Evolutionary conservation across 2,329 filamentous ascomycete species (phyloP).

Genomic region (Aspergillus melleus): DNA sequence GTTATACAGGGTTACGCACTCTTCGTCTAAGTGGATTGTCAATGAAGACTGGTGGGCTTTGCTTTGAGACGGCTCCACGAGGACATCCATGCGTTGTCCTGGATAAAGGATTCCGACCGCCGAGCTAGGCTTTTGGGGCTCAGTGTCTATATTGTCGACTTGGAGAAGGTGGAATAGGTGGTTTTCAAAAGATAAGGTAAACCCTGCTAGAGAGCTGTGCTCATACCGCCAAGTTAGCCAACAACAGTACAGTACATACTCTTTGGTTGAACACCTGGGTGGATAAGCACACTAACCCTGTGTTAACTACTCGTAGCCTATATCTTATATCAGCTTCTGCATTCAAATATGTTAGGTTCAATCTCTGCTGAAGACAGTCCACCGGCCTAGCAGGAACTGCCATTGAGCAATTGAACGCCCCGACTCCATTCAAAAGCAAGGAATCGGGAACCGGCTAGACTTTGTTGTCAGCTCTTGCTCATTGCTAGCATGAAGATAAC

Average conservation of each 20-base stretch:
- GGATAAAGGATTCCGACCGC: constrained; percentile 45
- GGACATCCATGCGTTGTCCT: constrained; percentile 48
- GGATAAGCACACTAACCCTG: constrained; percentile 32
- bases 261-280: too few relatives aligned
- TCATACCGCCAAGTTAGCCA: background rate
- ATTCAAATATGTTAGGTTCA: constrained; percentile 26
- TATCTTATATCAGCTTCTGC: constrained; percentile 26
- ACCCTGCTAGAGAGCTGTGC: constrained; percentile 39
- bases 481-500: background rate
- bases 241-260: too few relatives aligned
- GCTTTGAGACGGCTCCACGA: constrained; percentile 24
- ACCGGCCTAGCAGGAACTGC: constrained; percentile 47
- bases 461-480: background rate
- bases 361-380: constrained; percentile 39
- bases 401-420: constrained; percentile 48
- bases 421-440: constrained; percentile 49
- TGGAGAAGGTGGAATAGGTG: constrained; percentile 37
- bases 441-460: constrained; percentile 51
- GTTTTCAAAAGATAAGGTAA: constrained; percentile 36
- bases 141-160: constrained; percentile 42
- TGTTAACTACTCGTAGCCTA: constrained; percentile 46
- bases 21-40: constrained; percentile 37
- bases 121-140: constrained; percentile 14
- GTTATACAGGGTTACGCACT: constrained; percentile 25
- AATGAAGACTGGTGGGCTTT: constrained; percentile 22